A percentile compares a stretch with the other conserved stretches of the same genome.
Conservation (phyloP, 768 basidiomycete genomes). For the Phylloporus scabripes region DNA sequence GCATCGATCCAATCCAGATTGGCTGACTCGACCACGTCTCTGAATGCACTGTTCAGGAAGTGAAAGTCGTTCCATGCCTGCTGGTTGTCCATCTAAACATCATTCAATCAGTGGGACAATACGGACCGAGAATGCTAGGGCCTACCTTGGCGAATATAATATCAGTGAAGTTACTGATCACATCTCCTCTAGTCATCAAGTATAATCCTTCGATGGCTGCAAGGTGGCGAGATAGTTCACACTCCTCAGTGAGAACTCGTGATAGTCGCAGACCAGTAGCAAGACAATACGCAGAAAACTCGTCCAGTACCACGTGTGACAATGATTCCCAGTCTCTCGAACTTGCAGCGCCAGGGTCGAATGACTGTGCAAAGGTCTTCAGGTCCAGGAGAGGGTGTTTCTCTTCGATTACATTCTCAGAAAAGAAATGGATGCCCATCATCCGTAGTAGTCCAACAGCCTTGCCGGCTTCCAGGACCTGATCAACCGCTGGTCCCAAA, state of each 20-base stretch:
- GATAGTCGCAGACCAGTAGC: slow-evolving; percentile 48
- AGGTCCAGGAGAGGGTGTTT: slow-evolving; percentile 30
- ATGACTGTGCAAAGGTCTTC: slow-evolving; percentile 40
- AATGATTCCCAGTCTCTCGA: slow-evolving; percentile 59
- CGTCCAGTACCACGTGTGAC: slow-evolving; percentile 58
- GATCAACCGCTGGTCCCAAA: slow-evolving; percentile 52
- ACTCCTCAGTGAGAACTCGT: slow-evolving; percentile 60
- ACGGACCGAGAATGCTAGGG: slow-evolving; percentile 1
- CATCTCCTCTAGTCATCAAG: slow-evolving; percentile 74
- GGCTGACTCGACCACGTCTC: slow-evolving; percentile 54
- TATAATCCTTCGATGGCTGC: slow-evolving; percentile 61
- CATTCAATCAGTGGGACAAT: not conserved
- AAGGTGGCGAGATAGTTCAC: slow-evolving; percentile 59
- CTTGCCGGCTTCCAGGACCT: slow-evolving; percentile 66
- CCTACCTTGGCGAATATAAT: slow-evolving; percentile 66
- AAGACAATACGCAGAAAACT: slow-evolving; percentile 52
- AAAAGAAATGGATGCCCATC: slow-evolving; percentile 32
- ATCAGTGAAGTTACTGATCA: slow-evolving; percentile 68
- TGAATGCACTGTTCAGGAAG: slow-evolving; percentile 74
- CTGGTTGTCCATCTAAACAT: slow-evolving; percentile 61
- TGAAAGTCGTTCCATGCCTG: slow-evolving; percentile 79
- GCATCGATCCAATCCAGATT: slow-evolving; percentile 55
- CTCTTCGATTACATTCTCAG: slow-evolving; percentile 18
- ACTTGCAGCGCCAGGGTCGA: slow-evolving; percentile 26
- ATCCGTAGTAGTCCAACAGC: slow-evolving; percentile 68